phyloP scores from a whole-genome alignment of 2,329 filamentous ascomycete species.

The Zymoseptoria passerinii region DNA sequence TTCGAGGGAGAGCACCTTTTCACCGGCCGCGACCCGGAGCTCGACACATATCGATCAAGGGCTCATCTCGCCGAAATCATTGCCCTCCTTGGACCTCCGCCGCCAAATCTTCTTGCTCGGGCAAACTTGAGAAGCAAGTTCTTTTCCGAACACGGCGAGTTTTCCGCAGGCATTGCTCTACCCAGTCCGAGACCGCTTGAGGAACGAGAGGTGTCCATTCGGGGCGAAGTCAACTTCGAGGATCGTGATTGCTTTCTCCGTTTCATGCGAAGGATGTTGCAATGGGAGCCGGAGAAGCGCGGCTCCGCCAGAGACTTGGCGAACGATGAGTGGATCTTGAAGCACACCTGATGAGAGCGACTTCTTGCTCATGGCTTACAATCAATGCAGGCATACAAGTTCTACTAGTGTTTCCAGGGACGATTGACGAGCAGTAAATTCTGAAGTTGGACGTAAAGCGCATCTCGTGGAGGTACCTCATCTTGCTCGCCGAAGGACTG shows the following conservation, averaged over 20 bases:
- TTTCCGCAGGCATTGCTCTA: neutral
- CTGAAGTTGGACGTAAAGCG: no score
- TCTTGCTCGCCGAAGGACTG: no score
- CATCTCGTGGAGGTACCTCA: no score
- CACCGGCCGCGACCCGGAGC: conserved; percentile 12
- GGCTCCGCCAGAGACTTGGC: neutral
- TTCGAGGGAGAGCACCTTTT: conserved; percentile 32
- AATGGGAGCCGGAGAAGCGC: conserved; percentile 27
- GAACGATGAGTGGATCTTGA: conserved; percentile 5
- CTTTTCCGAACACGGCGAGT: conserved; percentile 2
- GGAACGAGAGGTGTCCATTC: neutral
- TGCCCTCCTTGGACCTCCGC: conserved; percentile 17
- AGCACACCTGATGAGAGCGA: neutral
- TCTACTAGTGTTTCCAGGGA: no score
- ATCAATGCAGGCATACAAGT: no score
- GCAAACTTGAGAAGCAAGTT: neutral
- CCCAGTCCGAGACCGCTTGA: neutral
- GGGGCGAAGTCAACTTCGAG: conserved; percentile 8
- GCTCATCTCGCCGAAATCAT: conserved; percentile 23
- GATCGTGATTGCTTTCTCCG: conserved; percentile 27
- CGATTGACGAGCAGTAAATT: no score
- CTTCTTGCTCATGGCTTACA: no score
- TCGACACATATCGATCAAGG: conserved; percentile 20
- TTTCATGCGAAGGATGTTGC: conserved; percentile 32
- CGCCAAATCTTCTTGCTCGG: conserved; percentile 11